These are phyloP conservation scores for Magnaporthiopsis incrustans DNA, from an alignment of 2,329 filamentous ascomycete species.

Conservation along the genomic window DNA sequence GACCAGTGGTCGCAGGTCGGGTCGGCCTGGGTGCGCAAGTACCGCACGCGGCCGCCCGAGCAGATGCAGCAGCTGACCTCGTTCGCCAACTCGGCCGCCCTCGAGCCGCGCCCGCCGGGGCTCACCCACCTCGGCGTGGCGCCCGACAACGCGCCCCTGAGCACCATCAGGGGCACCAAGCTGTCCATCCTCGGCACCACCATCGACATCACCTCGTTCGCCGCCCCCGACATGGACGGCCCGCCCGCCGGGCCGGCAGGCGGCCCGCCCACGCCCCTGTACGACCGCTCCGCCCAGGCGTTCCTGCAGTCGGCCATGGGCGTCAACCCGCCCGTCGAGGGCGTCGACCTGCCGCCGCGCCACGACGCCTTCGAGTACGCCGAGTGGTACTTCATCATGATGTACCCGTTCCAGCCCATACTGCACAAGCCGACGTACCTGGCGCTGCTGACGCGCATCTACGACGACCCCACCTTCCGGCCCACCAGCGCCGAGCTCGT, in stretches of 20 bases:
- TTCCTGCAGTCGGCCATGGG: constrained; percentile 60
- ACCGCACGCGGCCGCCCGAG: constrained; percentile 11
- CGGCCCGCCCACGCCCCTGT: constrained; percentile 31
- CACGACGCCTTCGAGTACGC: constrained; percentile 60
- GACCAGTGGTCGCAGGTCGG: constrained; percentile 28
- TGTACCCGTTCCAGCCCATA: constrained; percentile 65
- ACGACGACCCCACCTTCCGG: constrained; percentile 58
- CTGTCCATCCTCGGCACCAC: constrained; percentile 74
- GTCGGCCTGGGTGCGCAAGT: constrained; percentile 25
- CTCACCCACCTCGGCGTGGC: constrained; percentile 62
- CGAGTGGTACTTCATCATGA: constrained; percentile 66
- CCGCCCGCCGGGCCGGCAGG: constrained; percentile 28
- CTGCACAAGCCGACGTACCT: constrained; percentile 71
- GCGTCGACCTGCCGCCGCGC: constrained; percentile 54
- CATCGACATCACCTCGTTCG: constrained; percentile 69
- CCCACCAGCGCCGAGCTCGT: constrained; percentile 59
- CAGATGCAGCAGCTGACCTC: not conserved
- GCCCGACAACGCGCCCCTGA: constrained; percentile 55
- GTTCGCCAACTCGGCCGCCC: constrained; percentile 22
- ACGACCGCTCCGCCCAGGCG: constrained; percentile 65
- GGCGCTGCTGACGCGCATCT: constrained; percentile 57
- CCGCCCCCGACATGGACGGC: constrained; percentile 59
- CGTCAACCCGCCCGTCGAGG: constrained; percentile 46
- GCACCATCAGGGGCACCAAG: constrained; percentile 66
- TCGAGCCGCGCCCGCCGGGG: constrained; percentile 34